Evolutionary conservation across 179 eudicot species (phyloP).

Genomic region (Amaranthus tricolor): DNA sequence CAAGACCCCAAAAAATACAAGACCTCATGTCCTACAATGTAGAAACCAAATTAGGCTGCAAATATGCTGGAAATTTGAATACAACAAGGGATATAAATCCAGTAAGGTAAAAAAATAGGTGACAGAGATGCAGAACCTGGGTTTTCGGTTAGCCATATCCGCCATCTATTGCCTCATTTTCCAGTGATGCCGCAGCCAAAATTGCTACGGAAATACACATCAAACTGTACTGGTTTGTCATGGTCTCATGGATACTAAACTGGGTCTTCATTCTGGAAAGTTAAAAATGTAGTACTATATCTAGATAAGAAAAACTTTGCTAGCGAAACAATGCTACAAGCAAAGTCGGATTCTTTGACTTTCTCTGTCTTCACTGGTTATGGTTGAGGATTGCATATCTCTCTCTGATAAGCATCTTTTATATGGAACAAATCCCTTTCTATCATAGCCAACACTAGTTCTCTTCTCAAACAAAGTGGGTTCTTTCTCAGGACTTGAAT

Average conservation of each 20-base stretch:
- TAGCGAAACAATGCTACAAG: conserved; percentile 34
- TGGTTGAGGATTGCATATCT: conserved; percentile 29
- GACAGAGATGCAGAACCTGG: neutral
- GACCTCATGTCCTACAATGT: neutral
- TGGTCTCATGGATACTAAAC: conserved; percentile 16
- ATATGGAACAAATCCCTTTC: conserved; percentile 78
- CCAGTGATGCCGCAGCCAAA: conserved; percentile 19
- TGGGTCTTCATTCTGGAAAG: conserved; percentile 7
- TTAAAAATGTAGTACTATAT: neutral
- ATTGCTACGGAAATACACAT: conserved; percentile 4
- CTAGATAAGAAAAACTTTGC: neutral
- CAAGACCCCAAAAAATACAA: neutral
- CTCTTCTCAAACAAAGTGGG: conserved; percentile 21
- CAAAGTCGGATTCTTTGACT: conserved; percentile 57
- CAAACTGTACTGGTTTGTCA: conserved; percentile 14
- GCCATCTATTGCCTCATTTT: neutral
- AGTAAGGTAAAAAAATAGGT: neutral
- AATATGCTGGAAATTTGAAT: neutral
- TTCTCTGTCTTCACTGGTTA: conserved; percentile 41
- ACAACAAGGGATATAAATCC: conserved; percentile 12
- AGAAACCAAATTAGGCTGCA: neutral
- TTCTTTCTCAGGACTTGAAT: conserved; percentile 7
- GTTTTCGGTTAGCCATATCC: neutral
- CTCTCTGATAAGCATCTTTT: conserved; percentile 65
- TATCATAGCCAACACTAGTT: conserved; percentile 10